phyloP scores from a whole-genome alignment of 176 grass and related monocot genomes.

The Bolboschoenus planiculmis region DNA sequence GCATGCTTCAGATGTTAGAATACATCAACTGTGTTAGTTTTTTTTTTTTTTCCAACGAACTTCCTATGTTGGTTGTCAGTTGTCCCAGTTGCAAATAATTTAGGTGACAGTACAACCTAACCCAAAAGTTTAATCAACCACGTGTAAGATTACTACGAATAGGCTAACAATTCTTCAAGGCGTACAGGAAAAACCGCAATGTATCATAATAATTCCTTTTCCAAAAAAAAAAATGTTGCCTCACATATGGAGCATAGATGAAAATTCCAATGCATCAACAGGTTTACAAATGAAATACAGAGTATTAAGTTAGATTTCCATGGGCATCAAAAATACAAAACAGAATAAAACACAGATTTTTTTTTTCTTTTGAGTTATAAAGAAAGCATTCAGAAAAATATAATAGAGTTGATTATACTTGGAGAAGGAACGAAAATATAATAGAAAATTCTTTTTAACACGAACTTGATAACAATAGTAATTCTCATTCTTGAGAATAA shows the following conservation, averaged over 20 bases:
- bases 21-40: background rate
- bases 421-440: background rate
- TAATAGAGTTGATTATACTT: background rate
- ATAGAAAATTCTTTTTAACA: background rate
- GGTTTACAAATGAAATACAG: background rate
- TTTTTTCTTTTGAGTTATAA: background rate
- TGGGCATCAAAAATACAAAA: background rate
- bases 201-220: background rate
- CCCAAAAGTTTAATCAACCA: background rate
- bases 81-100: background rate
- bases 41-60: background rate
- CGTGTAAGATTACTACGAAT: background rate
- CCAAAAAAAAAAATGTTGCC: background rate
- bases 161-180: background rate
- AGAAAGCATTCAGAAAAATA: background rate
- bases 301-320: background rate
- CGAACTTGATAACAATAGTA: background rate
- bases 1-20: background rate
- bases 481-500: conserved; percentile 2
- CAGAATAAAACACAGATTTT: background rate
- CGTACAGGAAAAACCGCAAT: background rate
- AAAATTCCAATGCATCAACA: background rate
- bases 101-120: background rate
- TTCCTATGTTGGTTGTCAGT: background rate
- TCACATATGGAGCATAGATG: background rate